A percentile compares a stretch with the other conserved stretches of the same genome.
Evolutionary conservation across 768 basidiomycete genomes (phyloP).

Genomic region (Suillus subaureus): DNA sequence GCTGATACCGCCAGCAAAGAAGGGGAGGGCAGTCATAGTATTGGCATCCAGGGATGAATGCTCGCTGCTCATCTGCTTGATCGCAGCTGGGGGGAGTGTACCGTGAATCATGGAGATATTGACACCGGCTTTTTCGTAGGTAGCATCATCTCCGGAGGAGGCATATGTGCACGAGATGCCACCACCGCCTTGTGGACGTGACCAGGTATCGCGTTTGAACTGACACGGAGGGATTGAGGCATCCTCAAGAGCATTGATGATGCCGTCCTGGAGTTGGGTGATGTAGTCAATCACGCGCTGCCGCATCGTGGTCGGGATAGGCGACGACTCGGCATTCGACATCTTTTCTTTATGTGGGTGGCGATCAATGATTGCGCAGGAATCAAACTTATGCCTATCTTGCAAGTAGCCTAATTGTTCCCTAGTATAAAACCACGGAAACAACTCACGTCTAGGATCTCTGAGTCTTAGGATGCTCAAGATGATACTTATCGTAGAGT

Average conservation of each 20-base stretch:
- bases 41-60: constrained; percentile 21
- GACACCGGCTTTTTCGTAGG: constrained; percentile 27
- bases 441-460: neutral
- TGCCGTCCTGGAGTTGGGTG: constrained; percentile 22
- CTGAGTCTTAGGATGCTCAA: neutral
- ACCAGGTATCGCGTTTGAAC: constrained; percentile 23
- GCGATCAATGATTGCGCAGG: neutral
- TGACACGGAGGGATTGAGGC: constrained; percentile 8
- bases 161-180: constrained; percentile 22
- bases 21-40: constrained; percentile 14
- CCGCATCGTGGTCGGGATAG: neutral
- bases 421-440: neutral
- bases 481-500: neutral
- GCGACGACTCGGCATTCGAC: neutral
- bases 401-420: neutral
- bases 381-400: neutral
- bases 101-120: constrained; percentile 23
- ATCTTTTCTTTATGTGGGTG: neutral
- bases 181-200: constrained; percentile 20
- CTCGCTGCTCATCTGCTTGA: constrained; percentile 25
- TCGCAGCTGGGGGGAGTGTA: constrained; percentile 20
- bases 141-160: constrained; percentile 3
- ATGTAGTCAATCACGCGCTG: constrained; percentile 7
- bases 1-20: constrained; percentile 21
- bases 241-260: constrained; percentile 24